Conservation (phyloP, 768 basidiomycete species). For the Tricholoma terreum region DNA sequence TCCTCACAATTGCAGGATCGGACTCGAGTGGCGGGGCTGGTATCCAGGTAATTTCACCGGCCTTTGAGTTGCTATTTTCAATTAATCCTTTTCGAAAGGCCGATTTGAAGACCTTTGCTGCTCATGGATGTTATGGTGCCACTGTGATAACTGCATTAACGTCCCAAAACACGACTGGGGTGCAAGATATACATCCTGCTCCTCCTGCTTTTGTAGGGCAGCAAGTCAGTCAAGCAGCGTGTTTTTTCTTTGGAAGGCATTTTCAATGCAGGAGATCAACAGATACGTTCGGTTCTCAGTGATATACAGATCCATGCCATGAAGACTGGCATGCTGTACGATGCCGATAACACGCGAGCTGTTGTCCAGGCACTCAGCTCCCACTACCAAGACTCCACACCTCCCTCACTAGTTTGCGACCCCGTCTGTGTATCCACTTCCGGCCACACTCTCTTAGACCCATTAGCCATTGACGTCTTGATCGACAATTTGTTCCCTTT, state of each 20-base stretch:
- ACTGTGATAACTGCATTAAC: conserved; percentile 84
- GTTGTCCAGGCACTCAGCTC: conserved; percentile 49
- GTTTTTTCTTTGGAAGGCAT: background rate
- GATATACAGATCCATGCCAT: conserved; percentile 73
- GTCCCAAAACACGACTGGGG: conserved; percentile 86
- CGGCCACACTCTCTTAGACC: conserved; percentile 72
- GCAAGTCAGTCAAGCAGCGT: conserved; percentile 49
- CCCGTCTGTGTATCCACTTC: conserved; percentile 92
- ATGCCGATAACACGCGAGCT: conserved; percentile 47
- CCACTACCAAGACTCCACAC: conserved; percentile 29
- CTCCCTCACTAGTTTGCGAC: conserved; percentile 71
- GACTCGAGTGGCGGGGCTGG: conserved; percentile 88
- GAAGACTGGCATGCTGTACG: conserved; percentile 90
- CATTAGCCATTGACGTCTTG: conserved; percentile 60
- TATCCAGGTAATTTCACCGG: conserved; percentile 57
- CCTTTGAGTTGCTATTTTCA: no score
- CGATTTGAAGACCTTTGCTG: conserved; percentile 83
- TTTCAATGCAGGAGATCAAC: conserved; percentile 2
- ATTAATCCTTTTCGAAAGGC: conserved; percentile 44
- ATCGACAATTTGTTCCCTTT: conserved; percentile 67
- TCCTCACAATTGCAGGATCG: conserved; percentile 76
- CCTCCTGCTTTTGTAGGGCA: conserved; percentile 69
- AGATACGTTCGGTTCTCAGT: conserved; percentile 69
- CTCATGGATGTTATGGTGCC: conserved; percentile 74
- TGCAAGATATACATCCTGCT: conserved; percentile 66